These are phyloP conservation scores for Camelina neglecta DNA, from an alignment of 345 rosid species.

Conservation along the genomic window DNA sequence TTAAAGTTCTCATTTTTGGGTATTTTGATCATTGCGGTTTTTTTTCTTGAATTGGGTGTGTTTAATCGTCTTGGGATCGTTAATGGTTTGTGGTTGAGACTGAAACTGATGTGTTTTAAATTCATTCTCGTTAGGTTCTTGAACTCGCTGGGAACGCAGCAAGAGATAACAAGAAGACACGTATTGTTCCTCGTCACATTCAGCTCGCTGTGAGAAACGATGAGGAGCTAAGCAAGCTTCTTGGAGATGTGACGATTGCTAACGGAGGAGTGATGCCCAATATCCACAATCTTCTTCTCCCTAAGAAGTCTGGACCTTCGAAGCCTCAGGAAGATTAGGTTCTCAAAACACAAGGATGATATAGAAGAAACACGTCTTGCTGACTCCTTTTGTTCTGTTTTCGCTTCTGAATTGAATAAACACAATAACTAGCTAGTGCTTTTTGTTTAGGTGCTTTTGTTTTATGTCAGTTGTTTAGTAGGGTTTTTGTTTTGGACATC, in stretches of 20 bases:
- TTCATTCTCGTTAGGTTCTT: conserved; percentile 55
- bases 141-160: conserved; percentile 94
- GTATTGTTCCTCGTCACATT: conserved; percentile 92
- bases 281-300: conserved; percentile 92
- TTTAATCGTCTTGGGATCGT: neutral
- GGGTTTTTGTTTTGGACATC: neutral
- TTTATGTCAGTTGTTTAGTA: neutral
- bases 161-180: conserved; percentile 87
- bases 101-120: neutral
- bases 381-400: conserved; percentile 20
- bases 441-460: too few species aligned
- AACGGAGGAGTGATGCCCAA: conserved; percentile 98
- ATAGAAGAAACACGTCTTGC: conserved; percentile 8
- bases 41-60: neutral
- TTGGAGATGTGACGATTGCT: conserved; percentile 92
- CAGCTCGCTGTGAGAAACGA: conserved; percentile 90
- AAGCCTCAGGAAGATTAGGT: conserved; percentile 58
- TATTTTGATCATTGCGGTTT: neutral
- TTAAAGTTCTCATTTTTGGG: neutral
- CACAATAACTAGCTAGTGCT: conserved; percentile 18
- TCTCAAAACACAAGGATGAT: neutral
- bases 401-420: conserved; percentile 16
- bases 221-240: conserved; percentile 95
- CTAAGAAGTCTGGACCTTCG: conserved; percentile 81
- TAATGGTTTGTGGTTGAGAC: neutral